Evolutionary conservation across 2,329 filamentous ascomycete species (phyloP).

Genomic region (Fusarium illudens): DNA sequence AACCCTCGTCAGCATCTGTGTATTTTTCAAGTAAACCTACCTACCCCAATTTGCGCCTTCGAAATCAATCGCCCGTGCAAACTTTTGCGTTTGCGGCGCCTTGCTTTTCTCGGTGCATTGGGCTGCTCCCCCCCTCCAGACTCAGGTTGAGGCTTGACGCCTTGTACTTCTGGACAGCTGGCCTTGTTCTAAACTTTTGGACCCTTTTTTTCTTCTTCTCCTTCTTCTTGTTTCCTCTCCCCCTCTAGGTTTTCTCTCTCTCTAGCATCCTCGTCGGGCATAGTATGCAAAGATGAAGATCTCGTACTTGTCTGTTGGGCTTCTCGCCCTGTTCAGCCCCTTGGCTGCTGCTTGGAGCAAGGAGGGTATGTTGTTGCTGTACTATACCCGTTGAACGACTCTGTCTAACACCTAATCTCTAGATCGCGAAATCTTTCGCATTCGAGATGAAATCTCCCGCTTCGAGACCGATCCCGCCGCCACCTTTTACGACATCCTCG

Average conservation of each 20-base stretch:
- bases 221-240: not conserved
- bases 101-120: slow-evolving; percentile 25
- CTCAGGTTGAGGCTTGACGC: not conserved
- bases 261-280: not conserved
- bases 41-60: not conserved
- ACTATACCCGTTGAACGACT: not conserved
- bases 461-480: slow-evolving; percentile 79
- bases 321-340: slow-evolving; percentile 72
- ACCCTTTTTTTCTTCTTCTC: slow-evolving; percentile 3
- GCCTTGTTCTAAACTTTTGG: slow-evolving; percentile 27
- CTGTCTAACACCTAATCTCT: slow-evolving; percentile 16
- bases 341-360: slow-evolving; percentile 83
- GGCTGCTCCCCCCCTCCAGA: not conserved
- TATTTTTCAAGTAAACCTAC: not conserved
- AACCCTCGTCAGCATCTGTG: not conserved
- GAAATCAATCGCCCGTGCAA: not conserved
- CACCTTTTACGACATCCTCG: slow-evolving; percentile 95
- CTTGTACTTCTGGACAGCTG: slow-evolving; percentile 28
- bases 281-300: slow-evolving; percentile 73
- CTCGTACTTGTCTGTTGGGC: slow-evolving; percentile 70
- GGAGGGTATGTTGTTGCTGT: slow-evolving; percentile 68
- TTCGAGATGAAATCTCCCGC: slow-evolving; percentile 84
- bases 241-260: slow-evolving; percentile 3
- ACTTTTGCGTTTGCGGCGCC: slow-evolving; percentile 9
- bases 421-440: slow-evolving; percentile 98